A percentile compares a stretch with the other conserved stretches of the same genome.
phyloP scores from a whole-genome alignment of 2,329 filamentous ascomycete species.

The Scorias spongiosa region DNA sequence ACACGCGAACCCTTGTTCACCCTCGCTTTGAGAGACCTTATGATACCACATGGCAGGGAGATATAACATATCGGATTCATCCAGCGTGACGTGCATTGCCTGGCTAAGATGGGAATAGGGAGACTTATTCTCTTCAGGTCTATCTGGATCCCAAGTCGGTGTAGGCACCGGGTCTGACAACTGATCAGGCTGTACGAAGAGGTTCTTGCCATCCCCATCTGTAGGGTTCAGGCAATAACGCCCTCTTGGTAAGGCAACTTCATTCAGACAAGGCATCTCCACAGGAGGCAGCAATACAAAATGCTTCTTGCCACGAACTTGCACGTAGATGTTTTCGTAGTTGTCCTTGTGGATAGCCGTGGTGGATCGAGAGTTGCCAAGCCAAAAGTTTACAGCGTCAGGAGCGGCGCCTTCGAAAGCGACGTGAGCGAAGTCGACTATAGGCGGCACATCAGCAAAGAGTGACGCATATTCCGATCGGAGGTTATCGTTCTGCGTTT shows the following conservation, averaged over 20 bases:
- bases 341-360: slow-evolving; percentile 70
- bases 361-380: slow-evolving; percentile 54
- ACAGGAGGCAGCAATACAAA: slow-evolving; percentile 61
- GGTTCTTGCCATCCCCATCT: slow-evolving; percentile 8
- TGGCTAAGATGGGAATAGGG: slow-evolving; percentile 43
- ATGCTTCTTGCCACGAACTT: slow-evolving; percentile 56
- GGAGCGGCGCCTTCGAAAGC: slow-evolving; percentile 48
- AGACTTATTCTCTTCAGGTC: slow-evolving; percentile 35
- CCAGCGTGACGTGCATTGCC: slow-evolving; percentile 51
- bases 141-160: slow-evolving; percentile 60
- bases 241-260: slow-evolving; percentile 40
- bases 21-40: slow-evolving; percentile 60
- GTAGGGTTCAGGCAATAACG: slow-evolving; percentile 36
- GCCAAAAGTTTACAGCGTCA: slow-evolving; percentile 72
- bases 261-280: slow-evolving; percentile 53
- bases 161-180: slow-evolving; percentile 43
- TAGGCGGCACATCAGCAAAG: slow-evolving; percentile 45
- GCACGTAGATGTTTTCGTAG: slow-evolving; percentile 75
- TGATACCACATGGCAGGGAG: slow-evolving; percentile 75
- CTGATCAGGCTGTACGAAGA: slow-evolving; percentile 20
- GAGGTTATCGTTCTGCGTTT: slow-evolving; percentile 75
- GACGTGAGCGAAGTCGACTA: slow-evolving; percentile 58
- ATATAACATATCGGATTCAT: slow-evolving; percentile 68
- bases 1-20: slow-evolving; percentile 55
- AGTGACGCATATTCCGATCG: slow-evolving; percentile 54